Conservation (phyloP, 371 early-diverging fungal genomes). For the Apophysomyces trapeziformis region DNA sequence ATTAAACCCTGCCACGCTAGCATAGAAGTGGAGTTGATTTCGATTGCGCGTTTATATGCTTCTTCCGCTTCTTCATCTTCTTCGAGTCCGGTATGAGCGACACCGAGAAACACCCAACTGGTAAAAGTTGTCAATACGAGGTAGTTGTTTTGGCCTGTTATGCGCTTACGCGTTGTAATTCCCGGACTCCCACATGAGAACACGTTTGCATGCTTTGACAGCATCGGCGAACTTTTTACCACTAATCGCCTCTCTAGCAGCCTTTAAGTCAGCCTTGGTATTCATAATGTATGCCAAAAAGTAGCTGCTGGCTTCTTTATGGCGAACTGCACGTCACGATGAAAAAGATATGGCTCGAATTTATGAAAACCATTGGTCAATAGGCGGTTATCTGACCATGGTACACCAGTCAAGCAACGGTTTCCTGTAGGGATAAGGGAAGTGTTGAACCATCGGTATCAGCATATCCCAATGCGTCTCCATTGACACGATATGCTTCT, state of each 20-base stretch:
- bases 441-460: no score
- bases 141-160: background rate
- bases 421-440: no score
- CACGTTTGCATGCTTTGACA: slow-evolving; percentile 68
- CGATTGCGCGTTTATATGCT: slow-evolving; percentile 73
- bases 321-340: no score
- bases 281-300: slow-evolving; percentile 38
- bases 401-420: no score
- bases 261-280: slow-evolving; percentile 73
- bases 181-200: slow-evolving; percentile 71
- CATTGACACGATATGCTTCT: no score
- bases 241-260: slow-evolving; percentile 77
- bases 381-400: no score
- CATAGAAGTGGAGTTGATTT: slow-evolving; percentile 56
- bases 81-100: slow-evolving; percentile 73
- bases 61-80: slow-evolving; percentile 67
- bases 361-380: no score
- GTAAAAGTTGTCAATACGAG: background rate
- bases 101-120: slow-evolving; percentile 78
- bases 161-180: slow-evolving; percentile 80
- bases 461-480: no score
- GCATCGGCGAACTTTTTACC: slow-evolving; percentile 76
- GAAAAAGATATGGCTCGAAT: no score
- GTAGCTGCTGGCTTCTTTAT: no score
- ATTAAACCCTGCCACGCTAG: slow-evolving; percentile 83